These are phyloP conservation scores for Marasmius oreades DNA, from an alignment of 1,284 basidiomycete genomes.

Conservation along the genomic window DNA sequence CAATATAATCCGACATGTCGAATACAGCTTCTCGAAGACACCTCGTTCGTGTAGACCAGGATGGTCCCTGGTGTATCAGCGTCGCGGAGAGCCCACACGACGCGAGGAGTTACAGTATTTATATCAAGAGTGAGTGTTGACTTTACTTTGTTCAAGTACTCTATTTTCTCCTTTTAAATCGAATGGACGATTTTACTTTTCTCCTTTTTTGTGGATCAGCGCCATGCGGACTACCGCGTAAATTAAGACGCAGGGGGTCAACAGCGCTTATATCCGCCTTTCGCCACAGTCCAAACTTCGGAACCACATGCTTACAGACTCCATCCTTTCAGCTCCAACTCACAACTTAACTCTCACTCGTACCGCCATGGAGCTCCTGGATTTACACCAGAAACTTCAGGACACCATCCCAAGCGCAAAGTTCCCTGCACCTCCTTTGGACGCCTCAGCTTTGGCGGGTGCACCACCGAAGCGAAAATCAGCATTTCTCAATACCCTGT, in stretches of 20 bases:
- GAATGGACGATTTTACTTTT: constrained; percentile 17
- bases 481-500: constrained; percentile 77
- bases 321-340: constrained; percentile 63
- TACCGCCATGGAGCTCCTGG: constrained; percentile 68
- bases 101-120: constrained; percentile 57
- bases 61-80: constrained; percentile 71
- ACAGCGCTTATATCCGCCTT: constrained; percentile 1
- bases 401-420: constrained; percentile 48
- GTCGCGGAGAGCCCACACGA: constrained; percentile 69
- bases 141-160: constrained; percentile 14
- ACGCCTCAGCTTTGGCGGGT: constrained; percentile 43
- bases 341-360: constrained; percentile 86
- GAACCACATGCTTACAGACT: background rate
- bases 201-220: constrained; percentile 1
- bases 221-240: background rate
- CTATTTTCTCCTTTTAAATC: constrained; percentile 18
- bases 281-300: constrained; percentile 23
- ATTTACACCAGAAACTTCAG: constrained; percentile 73
- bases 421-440: constrained; percentile 61
- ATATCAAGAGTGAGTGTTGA: constrained; percentile 62
- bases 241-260: background rate
- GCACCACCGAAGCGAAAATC: constrained; percentile 70
- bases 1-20: constrained; percentile 5
- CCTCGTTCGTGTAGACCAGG: constrained; percentile 31
- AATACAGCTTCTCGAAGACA: constrained; percentile 11